Evolutionary conservation across 106 monocot genomes (phyloP), one percentile per base, ranked within the genome.

Genomic region (Phalaenopsis aphrodite): DNA sequence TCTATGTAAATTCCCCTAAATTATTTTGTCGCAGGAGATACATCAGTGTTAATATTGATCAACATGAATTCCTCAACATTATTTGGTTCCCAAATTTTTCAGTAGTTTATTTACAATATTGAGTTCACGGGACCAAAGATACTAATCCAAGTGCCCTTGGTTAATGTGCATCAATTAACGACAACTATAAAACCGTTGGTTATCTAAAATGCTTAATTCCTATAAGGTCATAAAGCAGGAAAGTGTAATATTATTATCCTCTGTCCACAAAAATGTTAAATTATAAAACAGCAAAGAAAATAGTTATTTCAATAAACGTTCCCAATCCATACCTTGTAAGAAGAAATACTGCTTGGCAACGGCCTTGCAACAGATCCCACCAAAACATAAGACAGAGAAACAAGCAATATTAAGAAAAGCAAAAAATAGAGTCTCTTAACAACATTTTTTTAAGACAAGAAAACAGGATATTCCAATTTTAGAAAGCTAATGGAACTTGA

Each of bases 301-400:
- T 61, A 61, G 21, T 61, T 61, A 61, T 21, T 61, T 61, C 21
- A 61, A 61, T 8, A 21, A 18, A 19, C 43, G 19, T 15, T 43
- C 18, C 74, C 43, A 74, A 8, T 43, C 5, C 43, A 58, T 90
- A 97, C 96, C 96, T 97, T 97, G 79, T 97, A 97, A 75, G 88
- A 85, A 68, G 96, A 97, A 85, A 97, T 85, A 75, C 79, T 90
- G 87, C 96, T 97, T 21, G 96, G 96, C 82, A 97, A 85, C 39
- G 96, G 96, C 80, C 96, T 95, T 83, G 56, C 72, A 56, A 72
- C 4, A 77, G 16, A 66, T 79, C 55, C 77, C 80, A 83, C 49
- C 41, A 85, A 64, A 55, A 36, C n/a, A 77, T 41, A 67, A 17
- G 18, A 78, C 4, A 84, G 39, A 10, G 61, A 72, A 73, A 11